phyloP scores from a whole-genome alignment of 331 rosid genomes.

The Prunus yedoensis region DNA sequence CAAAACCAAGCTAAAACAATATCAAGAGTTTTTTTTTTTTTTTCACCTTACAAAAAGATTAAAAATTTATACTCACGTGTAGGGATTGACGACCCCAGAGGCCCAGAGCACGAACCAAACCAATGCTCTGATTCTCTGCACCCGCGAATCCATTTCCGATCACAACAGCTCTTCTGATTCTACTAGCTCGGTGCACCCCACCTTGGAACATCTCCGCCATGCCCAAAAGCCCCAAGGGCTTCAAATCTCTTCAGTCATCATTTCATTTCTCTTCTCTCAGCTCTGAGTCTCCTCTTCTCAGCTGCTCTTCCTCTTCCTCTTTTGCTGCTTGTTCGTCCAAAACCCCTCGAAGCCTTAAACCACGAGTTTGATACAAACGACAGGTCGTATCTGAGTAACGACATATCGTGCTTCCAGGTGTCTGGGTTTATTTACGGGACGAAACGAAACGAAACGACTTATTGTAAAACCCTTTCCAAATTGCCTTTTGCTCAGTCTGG shows the following conservation, averaged over 20 bases:
- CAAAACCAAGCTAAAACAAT: neutral
- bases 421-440: neutral
- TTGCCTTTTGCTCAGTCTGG: neutral
- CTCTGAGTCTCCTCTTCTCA: neutral
- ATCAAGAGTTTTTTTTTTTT: neutral
- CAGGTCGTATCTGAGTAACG: neutral
- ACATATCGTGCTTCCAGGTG: neutral
- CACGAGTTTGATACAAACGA: neutral
- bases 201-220: conserved; percentile 50
- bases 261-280: neutral
- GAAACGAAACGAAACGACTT: no score
- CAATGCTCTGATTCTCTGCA: conserved; percentile 87
- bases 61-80: conserved; percentile 43
- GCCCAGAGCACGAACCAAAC: conserved; percentile 85
- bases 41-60: no score
- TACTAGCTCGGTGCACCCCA: conserved; percentile 43
- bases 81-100: conserved; percentile 56
- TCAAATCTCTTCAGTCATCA: neutral
- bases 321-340: neutral
- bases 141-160: conserved; percentile 92
- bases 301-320: neutral
- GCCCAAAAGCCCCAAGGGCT: conserved; percentile 36
- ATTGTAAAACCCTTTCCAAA: neutral
- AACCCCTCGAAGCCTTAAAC: neutral
- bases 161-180: conserved; percentile 61